A percentile compares a stretch with the other conserved stretches of the same genome.
These are phyloP conservation scores for Fusarium coffeatum DNA, from an alignment of 2,329 filamentous ascomycete species.

Conservation along the genomic window DNA sequence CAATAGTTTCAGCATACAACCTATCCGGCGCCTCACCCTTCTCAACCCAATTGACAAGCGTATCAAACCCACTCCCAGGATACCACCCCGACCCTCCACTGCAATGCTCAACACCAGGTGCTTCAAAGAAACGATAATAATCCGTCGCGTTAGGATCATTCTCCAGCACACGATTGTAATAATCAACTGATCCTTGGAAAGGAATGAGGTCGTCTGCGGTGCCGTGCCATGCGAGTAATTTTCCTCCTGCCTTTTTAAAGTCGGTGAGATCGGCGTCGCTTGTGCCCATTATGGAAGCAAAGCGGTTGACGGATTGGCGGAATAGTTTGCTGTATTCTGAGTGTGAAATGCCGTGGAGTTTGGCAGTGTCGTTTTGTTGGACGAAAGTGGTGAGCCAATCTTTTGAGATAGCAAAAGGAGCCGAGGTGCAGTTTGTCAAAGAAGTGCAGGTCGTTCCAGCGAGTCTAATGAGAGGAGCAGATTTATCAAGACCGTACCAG, in stretches of 20 bases:
- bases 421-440: background rate
- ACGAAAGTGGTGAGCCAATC: conserved; percentile 24
- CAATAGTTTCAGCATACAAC: conserved; percentile 15
- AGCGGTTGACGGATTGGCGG: conserved; percentile 25
- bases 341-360: background rate
- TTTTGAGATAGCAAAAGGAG: conserved; percentile 7
- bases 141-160: background rate
- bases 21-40: conserved; percentile 14
- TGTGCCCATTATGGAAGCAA: conserved; percentile 29
- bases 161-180: conserved; percentile 19
- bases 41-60: conserved; percentile 32
- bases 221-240: conserved; percentile 36
- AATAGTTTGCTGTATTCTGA: conserved; percentile 16
- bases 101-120: conserved; percentile 31
- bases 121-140: conserved; percentile 33
- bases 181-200: conserved; percentile 22
- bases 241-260: conserved; percentile 32
- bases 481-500: conserved; percentile 26
- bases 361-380: background rate
- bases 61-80: conserved; percentile 18
- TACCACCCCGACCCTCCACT: conserved; percentile 10
- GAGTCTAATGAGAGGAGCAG: background rate
- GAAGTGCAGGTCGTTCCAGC: conserved; percentile 22
- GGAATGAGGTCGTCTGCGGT: conserved; percentile 30
- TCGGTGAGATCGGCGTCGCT: conserved; percentile 24